A percentile compares a stretch with the other conserved stretches of the same genome.
phyloP scores from a whole-genome alignment of 139 green algal genomes.

The Picochlorum sp. region DNA sequence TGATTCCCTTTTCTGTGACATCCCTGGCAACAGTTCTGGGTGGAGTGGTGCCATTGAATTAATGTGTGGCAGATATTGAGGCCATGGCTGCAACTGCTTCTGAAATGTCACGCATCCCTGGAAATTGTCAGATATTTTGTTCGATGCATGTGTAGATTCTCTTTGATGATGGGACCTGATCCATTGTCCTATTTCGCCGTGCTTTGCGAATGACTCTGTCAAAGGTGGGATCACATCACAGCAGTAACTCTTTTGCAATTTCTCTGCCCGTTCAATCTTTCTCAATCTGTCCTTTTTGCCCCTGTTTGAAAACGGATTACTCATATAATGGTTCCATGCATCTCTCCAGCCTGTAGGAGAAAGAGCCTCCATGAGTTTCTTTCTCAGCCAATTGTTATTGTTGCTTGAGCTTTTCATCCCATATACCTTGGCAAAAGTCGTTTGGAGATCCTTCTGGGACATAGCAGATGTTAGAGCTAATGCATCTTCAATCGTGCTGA shows the following conservation, averaged over 20 bases:
- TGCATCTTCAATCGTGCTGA: not conserved
- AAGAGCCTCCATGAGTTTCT: conserved; percentile 32
- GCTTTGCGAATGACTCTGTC: no score
- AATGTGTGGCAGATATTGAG: no score
- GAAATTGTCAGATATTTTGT: no score
- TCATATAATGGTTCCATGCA: not conserved
- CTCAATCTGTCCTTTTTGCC: not conserved
- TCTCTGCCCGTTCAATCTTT: not conserved
- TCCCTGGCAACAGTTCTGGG: no score
- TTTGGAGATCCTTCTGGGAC: conserved; percentile 28
- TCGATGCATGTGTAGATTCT: no score
- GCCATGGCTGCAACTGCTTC: no score
- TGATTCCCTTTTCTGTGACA: no score
- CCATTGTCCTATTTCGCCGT: no score
- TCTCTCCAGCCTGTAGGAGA: not conserved
- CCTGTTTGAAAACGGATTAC: not conserved
- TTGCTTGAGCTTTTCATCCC: conserved; percentile 21
- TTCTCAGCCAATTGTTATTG: conserved; percentile 36
- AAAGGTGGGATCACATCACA: no score
- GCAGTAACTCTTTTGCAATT: not conserved
- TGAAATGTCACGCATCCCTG: no score
- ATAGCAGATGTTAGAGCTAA: conserved; percentile 19
- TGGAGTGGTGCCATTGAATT: no score
- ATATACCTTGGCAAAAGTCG: conserved; percentile 23
- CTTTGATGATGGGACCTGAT: no score